Percentiles rank a stretch among this genome's conserved stretches.
These are phyloP conservation scores for Phytopythium delawarense DNA, from an alignment of 352 stramenopile species.

Conservation along the genomic window DNA sequence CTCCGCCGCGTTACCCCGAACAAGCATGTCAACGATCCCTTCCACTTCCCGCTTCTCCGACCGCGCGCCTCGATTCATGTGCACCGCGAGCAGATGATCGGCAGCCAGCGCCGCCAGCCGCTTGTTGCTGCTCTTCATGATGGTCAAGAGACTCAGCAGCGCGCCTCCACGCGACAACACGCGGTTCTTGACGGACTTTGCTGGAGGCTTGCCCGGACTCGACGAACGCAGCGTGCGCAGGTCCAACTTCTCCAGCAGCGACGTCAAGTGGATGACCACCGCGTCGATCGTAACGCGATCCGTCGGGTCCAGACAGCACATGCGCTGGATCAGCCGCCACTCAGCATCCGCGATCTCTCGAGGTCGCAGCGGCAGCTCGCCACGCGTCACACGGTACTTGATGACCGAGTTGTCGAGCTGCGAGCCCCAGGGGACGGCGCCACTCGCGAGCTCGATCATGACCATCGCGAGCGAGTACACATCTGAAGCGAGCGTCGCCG, in stretches of 20 bases:
- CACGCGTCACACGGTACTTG: not conserved
- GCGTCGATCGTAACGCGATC: constrained; percentile 1
- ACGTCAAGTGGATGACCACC: constrained; percentile 1
- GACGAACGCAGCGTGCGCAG: not conserved
- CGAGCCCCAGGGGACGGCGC: not conserved
- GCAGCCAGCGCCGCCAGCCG: not conserved
- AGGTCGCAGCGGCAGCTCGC: not conserved
- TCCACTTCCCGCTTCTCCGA: not conserved
- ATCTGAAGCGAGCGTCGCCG: constrained; percentile 1
- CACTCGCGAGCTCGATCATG: constrained; percentile 4
- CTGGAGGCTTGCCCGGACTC: not conserved
- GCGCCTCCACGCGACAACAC: not conserved
- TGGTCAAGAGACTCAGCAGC: not conserved
- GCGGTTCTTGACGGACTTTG: not conserved
- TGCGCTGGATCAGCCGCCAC: constrained; percentile 1
- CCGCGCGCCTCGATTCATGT: not conserved
- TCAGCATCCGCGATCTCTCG: not conserved
- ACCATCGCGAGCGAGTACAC: constrained; percentile 9
- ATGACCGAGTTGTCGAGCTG: constrained; percentile 1
- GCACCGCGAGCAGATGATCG: not conserved
- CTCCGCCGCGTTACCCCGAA: not conserved
- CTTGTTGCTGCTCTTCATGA: constrained; percentile 4
- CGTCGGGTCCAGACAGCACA: not conserved
- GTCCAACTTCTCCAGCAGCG: not conserved
- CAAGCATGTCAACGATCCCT: not conserved